These are phyloP conservation scores for Candida albicans DNA, from an alignment of 1,139 yeast species.

Conservation along the genomic window DNA sequence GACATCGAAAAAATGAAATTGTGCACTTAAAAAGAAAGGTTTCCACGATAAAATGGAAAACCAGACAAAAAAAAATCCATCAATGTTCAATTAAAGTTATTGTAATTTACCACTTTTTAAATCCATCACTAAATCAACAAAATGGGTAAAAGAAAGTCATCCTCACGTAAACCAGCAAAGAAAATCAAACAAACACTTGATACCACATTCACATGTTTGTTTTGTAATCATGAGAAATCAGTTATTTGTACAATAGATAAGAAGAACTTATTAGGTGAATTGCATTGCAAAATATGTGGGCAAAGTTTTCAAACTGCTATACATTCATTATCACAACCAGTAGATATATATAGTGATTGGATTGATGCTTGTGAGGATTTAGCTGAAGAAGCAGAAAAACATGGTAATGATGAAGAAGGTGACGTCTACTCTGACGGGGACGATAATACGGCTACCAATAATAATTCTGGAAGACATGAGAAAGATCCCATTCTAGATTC, in stretches of 20 bases:
- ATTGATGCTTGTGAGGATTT: slow-evolving; percentile 98
- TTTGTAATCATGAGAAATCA: slow-evolving; percentile 94
- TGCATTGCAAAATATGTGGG: slow-evolving; percentile 92
- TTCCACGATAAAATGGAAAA: too few relatives aligned
- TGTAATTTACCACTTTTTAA: too few relatives aligned
- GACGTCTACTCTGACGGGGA: slow-evolving; percentile 21
- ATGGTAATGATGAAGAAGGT: slow-evolving; percentile 20
- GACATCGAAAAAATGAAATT: too few relatives aligned
- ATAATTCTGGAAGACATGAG: too few relatives aligned
- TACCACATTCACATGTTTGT: slow-evolving; percentile 84
- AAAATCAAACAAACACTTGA: slow-evolving; percentile 79
- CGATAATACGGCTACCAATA: neutral
- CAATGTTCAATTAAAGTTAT: too few relatives aligned
- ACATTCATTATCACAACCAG: slow-evolving; percentile 80
- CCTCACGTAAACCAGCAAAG: slow-evolving; percentile 80
- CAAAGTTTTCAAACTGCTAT: slow-evolving; percentile 90
- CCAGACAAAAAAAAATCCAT: too few relatives aligned
- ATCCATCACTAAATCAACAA: too few relatives aligned
- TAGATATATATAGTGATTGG: slow-evolving; percentile 97
- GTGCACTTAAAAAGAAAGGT: too few relatives aligned
- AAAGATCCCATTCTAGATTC: slow-evolving; percentile 24
- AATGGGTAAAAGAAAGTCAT: slow-evolving; percentile 90
- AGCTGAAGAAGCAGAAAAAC: slow-evolving; percentile 58
- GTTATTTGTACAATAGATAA: slow-evolving; percentile 88
- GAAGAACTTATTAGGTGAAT: slow-evolving; percentile 78